phyloP scores from a whole-genome alignment of 371 early-diverging fungal genomes.

The Caulochytrium protostelioides region DNA sequence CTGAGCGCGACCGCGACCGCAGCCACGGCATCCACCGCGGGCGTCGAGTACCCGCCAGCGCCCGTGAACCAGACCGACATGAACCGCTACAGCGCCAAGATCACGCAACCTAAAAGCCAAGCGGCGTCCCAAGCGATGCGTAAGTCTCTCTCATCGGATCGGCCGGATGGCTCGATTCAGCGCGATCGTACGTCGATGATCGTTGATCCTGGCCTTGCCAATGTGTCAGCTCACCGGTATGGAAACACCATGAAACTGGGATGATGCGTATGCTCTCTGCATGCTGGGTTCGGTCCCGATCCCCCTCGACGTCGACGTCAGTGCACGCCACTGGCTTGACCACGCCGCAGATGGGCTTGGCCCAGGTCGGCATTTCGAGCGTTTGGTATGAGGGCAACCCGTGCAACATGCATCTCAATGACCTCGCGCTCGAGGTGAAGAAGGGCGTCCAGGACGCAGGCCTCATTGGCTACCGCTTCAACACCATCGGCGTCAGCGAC shows the following conservation, averaged over 20 bases:
- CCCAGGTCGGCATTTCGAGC: conserved; percentile 82
- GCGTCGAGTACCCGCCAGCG: no score
- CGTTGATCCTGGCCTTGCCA: background rate
- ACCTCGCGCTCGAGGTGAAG: conserved; percentile 68
- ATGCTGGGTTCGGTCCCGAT: background rate
- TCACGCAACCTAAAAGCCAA: conserved; percentile 81
- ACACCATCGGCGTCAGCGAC: conserved; percentile 90
- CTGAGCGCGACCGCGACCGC: no score
- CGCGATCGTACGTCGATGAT: background rate
- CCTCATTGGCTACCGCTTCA: conserved; percentile 82
- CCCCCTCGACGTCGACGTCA: conserved; percentile 6
- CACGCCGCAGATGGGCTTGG: conserved; percentile 51
- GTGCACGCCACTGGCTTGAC: conserved; percentile 80
- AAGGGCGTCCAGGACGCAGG: conserved; percentile 69
- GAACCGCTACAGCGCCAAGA: conserved; percentile 59
- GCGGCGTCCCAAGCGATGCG: conserved; percentile 93
- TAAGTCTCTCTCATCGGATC: conserved; percentile 21
- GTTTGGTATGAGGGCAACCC: conserved; percentile 97
- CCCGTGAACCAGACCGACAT: no score
- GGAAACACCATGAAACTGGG: no score
- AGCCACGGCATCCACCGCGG: no score
- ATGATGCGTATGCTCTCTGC: background rate
- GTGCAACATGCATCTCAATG: conserved; percentile 94
- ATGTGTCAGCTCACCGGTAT: no score
- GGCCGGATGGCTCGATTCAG: background rate